These are phyloP conservation scores for Cystoderma amianthinum DNA, from an alignment of 768 basidiomycete species.

Conservation along the genomic window DNA sequence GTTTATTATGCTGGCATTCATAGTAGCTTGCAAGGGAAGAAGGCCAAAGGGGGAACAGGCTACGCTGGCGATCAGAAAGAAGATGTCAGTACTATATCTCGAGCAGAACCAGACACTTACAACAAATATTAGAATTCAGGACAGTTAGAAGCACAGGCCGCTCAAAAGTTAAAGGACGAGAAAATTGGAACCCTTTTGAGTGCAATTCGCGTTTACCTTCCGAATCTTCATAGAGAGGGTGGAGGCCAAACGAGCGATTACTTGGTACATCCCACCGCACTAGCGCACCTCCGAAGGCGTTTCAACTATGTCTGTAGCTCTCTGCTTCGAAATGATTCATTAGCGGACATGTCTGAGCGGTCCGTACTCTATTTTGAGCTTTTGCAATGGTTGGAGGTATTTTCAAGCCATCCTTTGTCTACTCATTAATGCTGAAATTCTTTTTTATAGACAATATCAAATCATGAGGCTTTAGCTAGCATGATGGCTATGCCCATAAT, in stretches of 20 bases:
- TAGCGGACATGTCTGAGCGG: constrained; percentile 92
- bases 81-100: constrained; percentile 53
- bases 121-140: constrained; percentile 58
- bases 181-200: constrained; percentile 63
- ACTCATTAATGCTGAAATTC: constrained; percentile 5
- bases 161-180: constrained; percentile 70
- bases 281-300: constrained; percentile 85
- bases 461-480: constrained; percentile 86
- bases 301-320: constrained; percentile 87
- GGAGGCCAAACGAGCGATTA: constrained; percentile 85
- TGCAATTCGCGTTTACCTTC: constrained; percentile 77
- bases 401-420: constrained; percentile 1
- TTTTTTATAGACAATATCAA: constrained; percentile 70
- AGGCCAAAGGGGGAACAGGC: constrained; percentile 73
- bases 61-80: constrained; percentile 82
- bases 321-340: constrained; percentile 84
- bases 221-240: constrained; percentile 66
- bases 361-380: constrained; percentile 80
- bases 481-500: constrained; percentile 98
- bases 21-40: constrained; percentile 42
- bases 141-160: constrained; percentile 67
- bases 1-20: constrained; percentile 30
- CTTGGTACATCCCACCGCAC: constrained; percentile 84
- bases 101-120: not conserved
- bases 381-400: constrained; percentile 88